Evolutionary conservation across 495 filamentous ascomycete species (phyloP).

Genomic region (Symbiotaphrina buchneri): DNA sequence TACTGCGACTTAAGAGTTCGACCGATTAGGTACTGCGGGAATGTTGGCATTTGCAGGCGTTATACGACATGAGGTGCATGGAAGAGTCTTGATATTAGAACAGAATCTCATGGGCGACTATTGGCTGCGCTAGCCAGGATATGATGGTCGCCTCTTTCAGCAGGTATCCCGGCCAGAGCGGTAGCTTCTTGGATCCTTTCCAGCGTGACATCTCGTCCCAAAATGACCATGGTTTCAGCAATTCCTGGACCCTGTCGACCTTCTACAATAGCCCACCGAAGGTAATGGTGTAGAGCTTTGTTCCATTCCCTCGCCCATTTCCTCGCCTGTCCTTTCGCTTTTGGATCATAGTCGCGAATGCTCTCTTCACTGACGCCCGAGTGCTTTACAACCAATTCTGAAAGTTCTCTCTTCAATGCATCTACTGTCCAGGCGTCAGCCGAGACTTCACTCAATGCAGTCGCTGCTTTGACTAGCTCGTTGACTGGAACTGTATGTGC

Average conservation of each 20-base stretch:
- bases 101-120: too few species aligned
- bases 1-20: too few species aligned
- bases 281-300: slow-evolving; percentile 25
- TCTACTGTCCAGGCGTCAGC: slow-evolving; percentile 1
- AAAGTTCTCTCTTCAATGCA: slow-evolving; percentile 1
- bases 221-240: slow-evolving; percentile 30
- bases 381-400: slow-evolving; percentile 2
- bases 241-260: slow-evolving; percentile 34
- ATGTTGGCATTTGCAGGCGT: too few species aligned
- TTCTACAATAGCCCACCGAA: slow-evolving; percentile 44
- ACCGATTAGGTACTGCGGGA: too few species aligned
- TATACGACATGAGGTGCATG: too few species aligned
- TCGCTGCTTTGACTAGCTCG: slow-evolving; percentile 1
- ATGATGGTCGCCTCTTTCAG: too few species aligned
- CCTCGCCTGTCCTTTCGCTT: background rate
- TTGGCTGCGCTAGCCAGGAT: too few species aligned
- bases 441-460: background rate
- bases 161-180: slow-evolving; percentile 1
- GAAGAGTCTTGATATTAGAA: too few species aligned
- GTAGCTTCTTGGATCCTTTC: slow-evolving; percentile 26
- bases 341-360: background rate
- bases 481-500: slow-evolving; percentile 1
- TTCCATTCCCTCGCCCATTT: slow-evolving; percentile 13
- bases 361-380: background rate
- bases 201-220: slow-evolving; percentile 38